These are phyloP conservation scores for Gyromitra esculenta DNA, from an alignment of 2,329 filamentous ascomycete species.

Conservation along the genomic window DNA sequence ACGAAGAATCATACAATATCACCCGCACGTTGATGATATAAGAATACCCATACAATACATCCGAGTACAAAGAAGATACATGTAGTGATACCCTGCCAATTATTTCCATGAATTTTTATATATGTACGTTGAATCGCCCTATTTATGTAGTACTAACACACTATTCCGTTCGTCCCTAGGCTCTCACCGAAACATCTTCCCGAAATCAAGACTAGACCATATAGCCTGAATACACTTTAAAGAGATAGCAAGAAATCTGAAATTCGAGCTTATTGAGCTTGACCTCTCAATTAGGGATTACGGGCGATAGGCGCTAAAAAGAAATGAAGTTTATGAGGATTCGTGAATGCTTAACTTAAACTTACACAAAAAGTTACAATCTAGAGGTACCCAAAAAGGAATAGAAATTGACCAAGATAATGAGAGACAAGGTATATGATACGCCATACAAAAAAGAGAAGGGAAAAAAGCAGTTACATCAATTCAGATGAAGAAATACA, in stretches of 20 bases:
- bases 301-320: background rate
- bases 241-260: background rate
- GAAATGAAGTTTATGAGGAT: background rate
- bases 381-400: slow-evolving; percentile 6
- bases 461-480: background rate
- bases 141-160: background rate
- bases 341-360: slow-evolving; percentile 14
- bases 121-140: too few relatives aligned
- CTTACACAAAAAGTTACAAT: slow-evolving; percentile 38
- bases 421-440: slow-evolving; percentile 37
- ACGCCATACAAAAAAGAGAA: slow-evolving; percentile 10
- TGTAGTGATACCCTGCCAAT: too few relatives aligned
- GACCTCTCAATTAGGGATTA: too few relatives aligned
- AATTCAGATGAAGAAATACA: slow-evolving; percentile 5
- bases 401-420: slow-evolving; percentile 9
- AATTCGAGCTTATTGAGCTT: background rate
- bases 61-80: too few relatives aligned
- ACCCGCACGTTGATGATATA: background rate
- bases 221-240: background rate
- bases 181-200: background rate
- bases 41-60: too few relatives aligned
- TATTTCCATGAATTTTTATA: too few relatives aligned
- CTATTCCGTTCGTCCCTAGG: background rate
- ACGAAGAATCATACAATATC: slow-evolving; percentile 23
- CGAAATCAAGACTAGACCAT: background rate